Evolutionary conservation across 2,329 filamentous ascomycete species (phyloP).

Genomic region (Cadophora sp.): DNA sequence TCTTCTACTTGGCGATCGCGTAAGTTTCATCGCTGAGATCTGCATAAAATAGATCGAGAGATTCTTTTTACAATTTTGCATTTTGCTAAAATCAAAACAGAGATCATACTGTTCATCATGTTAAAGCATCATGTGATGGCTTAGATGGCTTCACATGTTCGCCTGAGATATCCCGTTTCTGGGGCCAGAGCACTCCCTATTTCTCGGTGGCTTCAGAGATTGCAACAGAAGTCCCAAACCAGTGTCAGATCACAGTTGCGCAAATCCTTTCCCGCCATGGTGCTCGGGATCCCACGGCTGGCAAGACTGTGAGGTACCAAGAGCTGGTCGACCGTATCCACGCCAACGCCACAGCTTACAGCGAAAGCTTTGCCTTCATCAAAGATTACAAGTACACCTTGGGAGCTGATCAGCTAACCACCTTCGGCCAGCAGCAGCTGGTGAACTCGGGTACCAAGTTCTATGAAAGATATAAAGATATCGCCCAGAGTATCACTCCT

Average conservation of each 20-base stretch:
- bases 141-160: slow-evolving; percentile 44
- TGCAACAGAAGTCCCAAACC: slow-evolving; percentile 62
- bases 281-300: slow-evolving; percentile 77
- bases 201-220: slow-evolving; percentile 77
- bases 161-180: slow-evolving; percentile 51
- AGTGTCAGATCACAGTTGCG: slow-evolving; percentile 80
- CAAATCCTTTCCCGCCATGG: slow-evolving; percentile 86
- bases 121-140: slow-evolving; percentile 40
- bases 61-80: neutral
- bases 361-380: slow-evolving; percentile 72
- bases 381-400: slow-evolving; percentile 74
- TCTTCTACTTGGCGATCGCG: slow-evolving; percentile 37
- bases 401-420: slow-evolving; percentile 71
- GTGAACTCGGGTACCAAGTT: slow-evolving; percentile 78
- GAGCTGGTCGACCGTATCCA: slow-evolving; percentile 72
- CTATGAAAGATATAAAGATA: slow-evolving; percentile 72
- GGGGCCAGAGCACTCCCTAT: slow-evolving; percentile 90
- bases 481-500: slow-evolving; percentile 64
- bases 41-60: neutral
- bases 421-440: slow-evolving; percentile 73
- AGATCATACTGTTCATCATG: slow-evolving; percentile 17
- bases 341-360: slow-evolving; percentile 59
- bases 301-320: slow-evolving; percentile 70
- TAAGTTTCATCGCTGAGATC: slow-evolving; percentile 24
- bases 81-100: slow-evolving; percentile 30